Base-by-base conservation (phyloP, 2,329 filamentous ascomycete species). In the Colletotrichum abscissum region DNA sequence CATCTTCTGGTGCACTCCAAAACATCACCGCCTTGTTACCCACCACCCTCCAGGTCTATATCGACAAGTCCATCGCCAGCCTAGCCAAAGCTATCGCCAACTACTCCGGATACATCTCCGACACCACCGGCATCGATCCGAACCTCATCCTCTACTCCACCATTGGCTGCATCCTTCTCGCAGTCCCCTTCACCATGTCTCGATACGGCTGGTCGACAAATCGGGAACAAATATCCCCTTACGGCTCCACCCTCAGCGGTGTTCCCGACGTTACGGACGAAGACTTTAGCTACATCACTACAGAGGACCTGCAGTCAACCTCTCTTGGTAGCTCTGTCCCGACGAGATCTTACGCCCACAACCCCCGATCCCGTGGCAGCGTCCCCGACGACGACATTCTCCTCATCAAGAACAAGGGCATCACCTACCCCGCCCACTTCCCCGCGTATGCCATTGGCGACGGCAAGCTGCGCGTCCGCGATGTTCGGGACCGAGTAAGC, bases 271-370 rank as follows among this genome's bases (percentile, higher is more conserved):
- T 95, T 73, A 93, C 90, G 77, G 92, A 95, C 76, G 90, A 92
- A 42, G 93, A 95, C 84, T 96, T 92, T 81, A 92, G 91, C 80
- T 95, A 96, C 85, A 95, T 95, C 79, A 95, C 93, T n/a, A 91
- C 92, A 33, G 90, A 94, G 78, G 93, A 95, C 78, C 82, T 95
- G 52, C 87, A 90, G 73, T 82, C 85, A 46, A 81, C 81, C 30
- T 82, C 79, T 73, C 76, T 80, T 75, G 81, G 81, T 79, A 79
- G 79, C 74, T 80, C 76, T 74, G 78, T 82, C 78, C 75, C 77
- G 77, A 65, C 80, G 78, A 80, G 78, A 82, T 63, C 68, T n/a
- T 86, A 88, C 74, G 60, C 67, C 33, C 71, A 71, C 38, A 84
- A 86, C 70, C 81, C 84, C 33, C 81, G 82, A 63, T 78, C 81